phyloP scores from a whole-genome alignment of 441 rosid species.

The Aleurites moluccanus region DNA sequence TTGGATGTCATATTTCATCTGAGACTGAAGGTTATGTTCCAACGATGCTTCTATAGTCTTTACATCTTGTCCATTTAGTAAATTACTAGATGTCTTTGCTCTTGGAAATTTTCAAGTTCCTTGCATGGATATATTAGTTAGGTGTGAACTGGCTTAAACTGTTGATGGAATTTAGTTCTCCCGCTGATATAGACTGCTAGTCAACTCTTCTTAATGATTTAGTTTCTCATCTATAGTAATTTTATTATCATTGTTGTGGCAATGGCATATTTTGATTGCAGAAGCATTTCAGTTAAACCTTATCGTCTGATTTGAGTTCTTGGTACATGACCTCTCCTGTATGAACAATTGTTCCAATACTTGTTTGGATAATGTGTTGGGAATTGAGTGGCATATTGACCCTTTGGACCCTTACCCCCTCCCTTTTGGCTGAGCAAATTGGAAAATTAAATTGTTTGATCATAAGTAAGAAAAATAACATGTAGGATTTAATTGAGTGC shows the following conservation, averaged over 20 bases:
- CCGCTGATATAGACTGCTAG: background rate
- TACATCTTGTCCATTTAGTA: background rate
- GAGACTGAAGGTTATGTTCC: constrained; percentile 2
- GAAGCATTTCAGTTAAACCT: background rate
- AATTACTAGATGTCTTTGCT: background rate
- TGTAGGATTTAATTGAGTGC: background rate
- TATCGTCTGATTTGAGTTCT: background rate
- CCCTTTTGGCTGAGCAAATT: background rate
- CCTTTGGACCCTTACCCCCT: background rate
- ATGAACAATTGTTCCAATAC: background rate
- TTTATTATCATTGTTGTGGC: background rate
- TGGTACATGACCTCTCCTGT: background rate
- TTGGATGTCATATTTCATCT: background rate
- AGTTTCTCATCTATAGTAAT: background rate
- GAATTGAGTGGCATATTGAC: background rate
- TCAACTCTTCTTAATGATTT: background rate
- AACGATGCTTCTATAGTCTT: constrained; percentile 12
- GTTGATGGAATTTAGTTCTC: background rate
- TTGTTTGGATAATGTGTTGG: background rate
- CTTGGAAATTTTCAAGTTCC: background rate
- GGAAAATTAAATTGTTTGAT: background rate
- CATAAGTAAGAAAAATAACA: background rate
- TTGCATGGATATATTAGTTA: background rate
- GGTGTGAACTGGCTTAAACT: background rate
- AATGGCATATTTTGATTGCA: background rate